A percentile compares a stretch with the other conserved stretches of the same genome.
Conservation (phyloP, 805 yeast genomes). For the Teunomyces aglyptinius region DNA sequence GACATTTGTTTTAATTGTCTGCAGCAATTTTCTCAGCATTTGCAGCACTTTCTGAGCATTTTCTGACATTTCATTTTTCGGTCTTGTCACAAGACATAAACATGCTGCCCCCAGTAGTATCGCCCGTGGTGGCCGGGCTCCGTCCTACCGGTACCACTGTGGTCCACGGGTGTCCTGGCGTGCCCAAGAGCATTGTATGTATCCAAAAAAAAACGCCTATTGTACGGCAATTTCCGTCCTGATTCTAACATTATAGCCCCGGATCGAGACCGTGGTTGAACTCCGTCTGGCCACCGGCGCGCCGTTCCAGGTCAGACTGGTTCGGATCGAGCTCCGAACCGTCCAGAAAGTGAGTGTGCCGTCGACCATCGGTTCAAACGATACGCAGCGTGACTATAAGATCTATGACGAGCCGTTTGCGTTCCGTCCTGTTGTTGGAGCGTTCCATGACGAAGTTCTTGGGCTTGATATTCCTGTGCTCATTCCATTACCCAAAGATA, state of each 20-base stretch:
- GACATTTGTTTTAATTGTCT: too few relatives aligned
- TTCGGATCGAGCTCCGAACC: conserved; percentile 49
- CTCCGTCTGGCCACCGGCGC: conserved; percentile 50
- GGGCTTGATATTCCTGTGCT: conserved; percentile 62
- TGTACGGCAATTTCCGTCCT: too few relatives aligned
- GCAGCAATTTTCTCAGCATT: too few relatives aligned
- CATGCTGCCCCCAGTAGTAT: conserved; percentile 7
- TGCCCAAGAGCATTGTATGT: conserved; percentile 49
- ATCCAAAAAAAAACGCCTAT: too few relatives aligned
- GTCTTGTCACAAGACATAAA: neutral
- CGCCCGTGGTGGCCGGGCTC: conserved; percentile 35
- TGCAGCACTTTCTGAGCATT: too few relatives aligned
- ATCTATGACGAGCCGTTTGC: conserved; percentile 34
- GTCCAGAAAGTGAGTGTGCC: conserved; percentile 47
- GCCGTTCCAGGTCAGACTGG: conserved; percentile 47
- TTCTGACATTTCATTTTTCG: neutral
- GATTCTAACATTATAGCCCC: conserved; percentile 38
- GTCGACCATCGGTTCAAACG: conserved; percentile 30
- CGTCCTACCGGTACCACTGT: conserved; percentile 53
- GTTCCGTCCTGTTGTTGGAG: conserved; percentile 40
- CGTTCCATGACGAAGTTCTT: conserved; percentile 38
- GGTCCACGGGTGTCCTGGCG: conserved; percentile 68
- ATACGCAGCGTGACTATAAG: conserved; percentile 31
- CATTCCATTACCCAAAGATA: conserved; percentile 53
- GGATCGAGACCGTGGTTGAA: conserved; percentile 56